phyloP scores from a whole-genome alignment of 805 yeast genomes.

The Saturnispora gosingensis region DNA sequence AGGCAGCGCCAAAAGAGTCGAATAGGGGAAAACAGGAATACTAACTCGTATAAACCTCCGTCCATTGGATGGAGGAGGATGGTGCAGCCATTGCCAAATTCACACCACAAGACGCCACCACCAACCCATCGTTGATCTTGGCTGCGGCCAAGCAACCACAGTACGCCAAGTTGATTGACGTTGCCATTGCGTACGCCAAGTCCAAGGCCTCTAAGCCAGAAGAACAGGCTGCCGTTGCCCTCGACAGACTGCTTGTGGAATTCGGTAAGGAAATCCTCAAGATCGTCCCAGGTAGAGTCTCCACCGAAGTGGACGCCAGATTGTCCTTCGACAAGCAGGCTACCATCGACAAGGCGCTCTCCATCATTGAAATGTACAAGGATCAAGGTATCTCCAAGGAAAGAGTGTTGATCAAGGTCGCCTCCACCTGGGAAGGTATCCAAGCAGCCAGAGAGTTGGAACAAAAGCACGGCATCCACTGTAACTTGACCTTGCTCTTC shows the following conservation, averaged over 20 bases:
- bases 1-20: too few species aligned
- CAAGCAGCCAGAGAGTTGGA: conserved; percentile 97
- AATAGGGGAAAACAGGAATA: not conserved
- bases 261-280: conserved; percentile 89
- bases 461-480: conserved; percentile 81
- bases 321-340: conserved; percentile 92
- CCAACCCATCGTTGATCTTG: conserved; percentile 94
- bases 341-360: conserved; percentile 86
- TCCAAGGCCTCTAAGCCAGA: conserved; percentile 46
- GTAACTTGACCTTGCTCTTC: conserved; percentile 91
- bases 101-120: conserved; percentile 98
- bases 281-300: conserved; percentile 98
- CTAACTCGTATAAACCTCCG: not conserved
- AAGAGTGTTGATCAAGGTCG: conserved; percentile 89
- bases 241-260: conserved; percentile 89
- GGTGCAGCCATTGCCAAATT: conserved; percentile 72
- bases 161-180: conserved; percentile 82
- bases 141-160: conserved; percentile 91
- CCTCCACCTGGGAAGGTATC: conserved; percentile 99
- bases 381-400: conserved; percentile 79
- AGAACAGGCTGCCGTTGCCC: conserved; percentile 71
- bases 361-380: conserved; percentile 82
- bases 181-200: conserved; percentile 82
- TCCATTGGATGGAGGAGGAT: not conserved
- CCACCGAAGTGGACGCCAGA: conserved; percentile 98